A percentile compares a stretch with the other conserved stretches of the same genome.
phyloP scores from a whole-genome alignment of 768 basidiomycete species.

The Candolleomyces aberdarensis region DNA sequence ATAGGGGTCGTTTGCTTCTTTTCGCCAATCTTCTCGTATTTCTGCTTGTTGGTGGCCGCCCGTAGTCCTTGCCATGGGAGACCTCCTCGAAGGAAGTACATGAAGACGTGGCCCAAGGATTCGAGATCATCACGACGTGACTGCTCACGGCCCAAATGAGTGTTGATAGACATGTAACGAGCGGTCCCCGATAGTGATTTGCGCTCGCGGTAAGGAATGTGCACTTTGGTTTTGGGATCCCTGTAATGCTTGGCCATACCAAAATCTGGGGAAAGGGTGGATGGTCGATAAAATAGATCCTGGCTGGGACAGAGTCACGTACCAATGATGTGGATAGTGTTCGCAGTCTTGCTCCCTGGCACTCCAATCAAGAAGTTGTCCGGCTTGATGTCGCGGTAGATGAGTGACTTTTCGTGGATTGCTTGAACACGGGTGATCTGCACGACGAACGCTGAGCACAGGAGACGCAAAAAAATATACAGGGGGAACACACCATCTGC shows the following conservation, averaged over 20 bases:
- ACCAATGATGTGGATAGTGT: conserved; percentile 86
- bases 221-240: conserved; percentile 95
- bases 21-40: conserved; percentile 99
- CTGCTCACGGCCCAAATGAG: conserved; percentile 93
- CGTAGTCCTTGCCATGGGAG: conserved; percentile 98
- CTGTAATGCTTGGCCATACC: conserved; percentile 99
- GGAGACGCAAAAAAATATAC: background rate
- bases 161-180: conserved; percentile 99
- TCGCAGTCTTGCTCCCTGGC: conserved; percentile 86
- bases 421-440: conserved; percentile 96
- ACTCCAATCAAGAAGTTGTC: conserved; percentile 99
- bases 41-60: conserved; percentile 99
- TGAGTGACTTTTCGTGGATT: conserved; percentile 97
- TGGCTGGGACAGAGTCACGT: conserved; percentile 25
- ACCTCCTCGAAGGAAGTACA: conserved; percentile 97
- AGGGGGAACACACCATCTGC: conserved; percentile 73
- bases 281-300: conserved; percentile 8
- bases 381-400: conserved; percentile 98
- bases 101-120: conserved; percentile 97
- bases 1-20: conserved; percentile 96
- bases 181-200: conserved; percentile 97
- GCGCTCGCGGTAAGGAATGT: conserved; percentile 99
- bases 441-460: background rate
- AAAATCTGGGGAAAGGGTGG: conserved; percentile 58
- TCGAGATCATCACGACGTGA: conserved; percentile 95